These are phyloP conservation scores for Claviceps sp. DNA, from an alignment of 2,329 filamentous ascomycete species.

Conservation along the genomic window DNA sequence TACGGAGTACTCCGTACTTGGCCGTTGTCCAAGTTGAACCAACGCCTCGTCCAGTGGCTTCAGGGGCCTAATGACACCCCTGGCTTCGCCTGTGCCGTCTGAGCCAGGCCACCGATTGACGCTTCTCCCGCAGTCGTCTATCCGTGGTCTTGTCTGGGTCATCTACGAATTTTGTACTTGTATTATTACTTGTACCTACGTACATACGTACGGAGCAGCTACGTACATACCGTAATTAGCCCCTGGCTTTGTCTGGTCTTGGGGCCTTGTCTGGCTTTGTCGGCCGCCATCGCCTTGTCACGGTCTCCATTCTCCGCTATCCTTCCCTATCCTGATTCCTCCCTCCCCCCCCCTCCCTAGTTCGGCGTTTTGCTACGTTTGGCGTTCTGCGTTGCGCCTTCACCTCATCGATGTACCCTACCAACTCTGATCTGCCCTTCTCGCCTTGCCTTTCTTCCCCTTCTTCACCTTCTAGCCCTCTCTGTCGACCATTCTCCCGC, in stretches of 20 bases:
- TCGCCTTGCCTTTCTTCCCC: conserved; percentile 13
- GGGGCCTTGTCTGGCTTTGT: conserved; percentile 1
- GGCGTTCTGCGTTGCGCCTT: background rate
- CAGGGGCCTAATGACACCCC: background rate
- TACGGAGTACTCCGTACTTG: too few relatives aligned
- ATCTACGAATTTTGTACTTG: too few relatives aligned
- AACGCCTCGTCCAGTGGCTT: background rate
- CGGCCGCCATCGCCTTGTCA: conserved; percentile 14
- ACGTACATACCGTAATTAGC: too few relatives aligned
- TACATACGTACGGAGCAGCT: too few relatives aligned
- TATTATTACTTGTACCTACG: too few relatives aligned
- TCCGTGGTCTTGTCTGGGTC: too few relatives aligned
- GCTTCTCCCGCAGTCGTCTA: too few relatives aligned
- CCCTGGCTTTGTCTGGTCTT: too few relatives aligned
- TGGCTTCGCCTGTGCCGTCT: too few relatives aligned
- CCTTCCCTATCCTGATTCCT: conserved; percentile 10
- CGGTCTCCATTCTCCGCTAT: conserved; percentile 18
- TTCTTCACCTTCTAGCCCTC: conserved; percentile 15
- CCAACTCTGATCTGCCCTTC: conserved; percentile 10
- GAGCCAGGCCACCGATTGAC: too few relatives aligned
- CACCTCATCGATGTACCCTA: conserved; percentile 13
- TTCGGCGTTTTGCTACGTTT: background rate
- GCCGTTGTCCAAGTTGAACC: too few relatives aligned
- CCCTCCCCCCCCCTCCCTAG: conserved; percentile 15
- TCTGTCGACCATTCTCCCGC: conserved; percentile 17